Conservation (phyloP, 2,329 filamentous ascomycete species). For the Aureobasidium zeae region DNA sequence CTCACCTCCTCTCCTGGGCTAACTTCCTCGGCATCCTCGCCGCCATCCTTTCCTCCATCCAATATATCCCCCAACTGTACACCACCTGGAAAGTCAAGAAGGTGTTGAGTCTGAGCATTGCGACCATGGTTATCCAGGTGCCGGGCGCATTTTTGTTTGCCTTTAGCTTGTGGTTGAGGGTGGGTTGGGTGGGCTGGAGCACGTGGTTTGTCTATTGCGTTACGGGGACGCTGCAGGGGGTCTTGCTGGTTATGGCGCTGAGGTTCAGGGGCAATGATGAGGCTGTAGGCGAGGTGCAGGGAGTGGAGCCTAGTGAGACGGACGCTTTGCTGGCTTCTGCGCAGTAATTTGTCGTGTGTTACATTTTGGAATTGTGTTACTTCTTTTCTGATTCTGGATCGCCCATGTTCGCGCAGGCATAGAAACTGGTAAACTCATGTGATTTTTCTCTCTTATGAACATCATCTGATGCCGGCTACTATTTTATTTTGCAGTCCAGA, state of each 20-base stretch:
- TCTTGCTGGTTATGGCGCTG: slow-evolving; percentile 69
- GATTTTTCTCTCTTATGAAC: too few species aligned
- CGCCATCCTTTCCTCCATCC: slow-evolving; percentile 68
- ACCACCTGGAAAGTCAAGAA: slow-evolving; percentile 80
- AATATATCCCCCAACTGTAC: slow-evolving; percentile 92
- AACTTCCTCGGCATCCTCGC: slow-evolving; percentile 75
- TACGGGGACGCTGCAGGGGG: slow-evolving; percentile 76
- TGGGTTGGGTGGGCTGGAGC: slow-evolving; percentile 83
- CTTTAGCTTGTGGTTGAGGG: slow-evolving; percentile 58
- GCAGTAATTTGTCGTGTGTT: too few species aligned
- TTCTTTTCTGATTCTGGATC: too few species aligned
- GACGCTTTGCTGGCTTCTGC: slow-evolving; percentile 8
- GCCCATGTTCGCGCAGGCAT: too few species aligned
- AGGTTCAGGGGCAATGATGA: slow-evolving; percentile 52
- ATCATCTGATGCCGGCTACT: too few species aligned
- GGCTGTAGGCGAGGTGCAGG: slow-evolving; percentile 2
- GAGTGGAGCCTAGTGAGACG: slow-evolving; percentile 9
- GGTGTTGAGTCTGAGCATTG: slow-evolving; percentile 83
- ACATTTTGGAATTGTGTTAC: too few species aligned
- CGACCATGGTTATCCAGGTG: slow-evolving; percentile 98
- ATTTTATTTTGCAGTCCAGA: too few species aligned
- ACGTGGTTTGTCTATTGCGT: slow-evolving; percentile 88
- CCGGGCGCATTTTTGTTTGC: slow-evolving; percentile 88
- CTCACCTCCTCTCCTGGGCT: slow-evolving; percentile 66
- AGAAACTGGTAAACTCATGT: too few species aligned